phyloP scores from a whole-genome alignment of 805 yeast genomes.

The Ogataea naganishii region DNA sequence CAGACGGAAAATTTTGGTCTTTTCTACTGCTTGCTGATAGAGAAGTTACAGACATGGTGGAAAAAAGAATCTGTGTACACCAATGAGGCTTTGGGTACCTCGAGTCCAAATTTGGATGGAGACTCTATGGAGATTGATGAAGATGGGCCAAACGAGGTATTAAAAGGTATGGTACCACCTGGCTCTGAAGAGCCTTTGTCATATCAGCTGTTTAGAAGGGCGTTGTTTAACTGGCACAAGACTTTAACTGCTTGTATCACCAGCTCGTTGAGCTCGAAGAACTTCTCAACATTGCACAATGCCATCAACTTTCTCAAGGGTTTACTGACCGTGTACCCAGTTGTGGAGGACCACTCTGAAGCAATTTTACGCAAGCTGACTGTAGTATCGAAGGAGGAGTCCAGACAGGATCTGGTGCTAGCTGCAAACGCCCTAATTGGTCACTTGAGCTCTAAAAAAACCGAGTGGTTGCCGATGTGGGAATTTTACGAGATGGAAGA shows the following conservation, averaged over 20 bases:
- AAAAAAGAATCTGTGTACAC: constrained; percentile 22
- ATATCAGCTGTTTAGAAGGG: constrained; percentile 28
- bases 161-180: constrained; percentile 10
- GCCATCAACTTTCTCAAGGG: constrained; percentile 70
- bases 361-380: constrained; percentile 38
- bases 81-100: constrained; percentile 15
- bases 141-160: background rate
- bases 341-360: constrained; percentile 58
- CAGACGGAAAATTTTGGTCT: constrained; percentile 82
- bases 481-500: constrained; percentile 46
- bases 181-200: constrained; percentile 14
- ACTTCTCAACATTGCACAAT: constrained; percentile 75
- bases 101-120: too few relatives aligned
- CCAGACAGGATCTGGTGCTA: constrained; percentile 70
- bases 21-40: constrained; percentile 53
- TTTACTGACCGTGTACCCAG: constrained; percentile 55
- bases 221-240: constrained; percentile 49
- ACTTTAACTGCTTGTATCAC: constrained; percentile 34
- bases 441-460: constrained; percentile 47
- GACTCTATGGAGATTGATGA: constrained; percentile 4
- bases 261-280: constrained; percentile 35
- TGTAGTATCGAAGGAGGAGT: constrained; percentile 40
- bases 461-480: constrained; percentile 42
- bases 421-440: constrained; percentile 69
- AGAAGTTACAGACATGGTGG: constrained; percentile 30